These are phyloP conservation scores for Yamadazyma kanchanaburiensis DNA, from an alignment of 1,139 yeast species.

Conservation along the genomic window DNA sequence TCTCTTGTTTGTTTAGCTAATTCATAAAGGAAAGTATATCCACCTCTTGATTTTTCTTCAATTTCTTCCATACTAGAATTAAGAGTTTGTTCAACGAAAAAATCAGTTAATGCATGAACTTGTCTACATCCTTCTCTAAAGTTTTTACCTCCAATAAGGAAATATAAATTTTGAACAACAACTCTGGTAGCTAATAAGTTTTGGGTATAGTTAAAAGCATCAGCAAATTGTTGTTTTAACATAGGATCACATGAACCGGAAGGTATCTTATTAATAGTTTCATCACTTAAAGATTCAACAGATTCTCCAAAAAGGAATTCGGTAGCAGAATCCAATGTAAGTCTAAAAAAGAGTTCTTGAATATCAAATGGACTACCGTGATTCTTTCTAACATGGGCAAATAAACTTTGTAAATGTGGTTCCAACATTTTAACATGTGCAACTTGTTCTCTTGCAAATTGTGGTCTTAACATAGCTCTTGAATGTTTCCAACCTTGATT, in stretches of 20 bases:
- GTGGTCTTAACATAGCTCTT: conserved; percentile 54
- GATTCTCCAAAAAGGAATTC: conserved; percentile 52
- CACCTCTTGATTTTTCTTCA: conserved; percentile 29
- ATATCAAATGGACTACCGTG: conserved; percentile 27
- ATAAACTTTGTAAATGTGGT: conserved; percentile 38
- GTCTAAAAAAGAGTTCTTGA: conserved; percentile 33
- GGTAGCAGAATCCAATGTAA: conserved; percentile 51
- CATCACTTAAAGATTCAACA: conserved; percentile 34
- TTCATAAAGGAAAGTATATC: conserved; percentile 40
- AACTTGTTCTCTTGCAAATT: conserved; percentile 52
- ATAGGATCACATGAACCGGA: conserved; percentile 13
- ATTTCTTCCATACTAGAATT: conserved; percentile 23
- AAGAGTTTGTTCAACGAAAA: conserved; percentile 22
- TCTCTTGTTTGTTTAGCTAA: conserved; percentile 41
- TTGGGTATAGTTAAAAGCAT: conserved; percentile 21
- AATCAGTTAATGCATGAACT: conserved; percentile 13
- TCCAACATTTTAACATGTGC: conserved; percentile 46
- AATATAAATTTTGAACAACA: conserved; percentile 26
- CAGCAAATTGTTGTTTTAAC: conserved; percentile 19
- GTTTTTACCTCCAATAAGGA: conserved; percentile 11
- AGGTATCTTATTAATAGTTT: conserved; percentile 20
- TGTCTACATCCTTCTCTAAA: conserved; percentile 6
- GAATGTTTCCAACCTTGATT: conserved; percentile 59
- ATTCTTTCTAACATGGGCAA: conserved; percentile 24
- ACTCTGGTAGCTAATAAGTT: conserved; percentile 21